Evolutionary conservation across 2,329 filamentous ascomycete genomes (phyloP), one percentile per base, ranked within the genome.

Genomic region (Coniosporium tulheliwenetii): DNA sequence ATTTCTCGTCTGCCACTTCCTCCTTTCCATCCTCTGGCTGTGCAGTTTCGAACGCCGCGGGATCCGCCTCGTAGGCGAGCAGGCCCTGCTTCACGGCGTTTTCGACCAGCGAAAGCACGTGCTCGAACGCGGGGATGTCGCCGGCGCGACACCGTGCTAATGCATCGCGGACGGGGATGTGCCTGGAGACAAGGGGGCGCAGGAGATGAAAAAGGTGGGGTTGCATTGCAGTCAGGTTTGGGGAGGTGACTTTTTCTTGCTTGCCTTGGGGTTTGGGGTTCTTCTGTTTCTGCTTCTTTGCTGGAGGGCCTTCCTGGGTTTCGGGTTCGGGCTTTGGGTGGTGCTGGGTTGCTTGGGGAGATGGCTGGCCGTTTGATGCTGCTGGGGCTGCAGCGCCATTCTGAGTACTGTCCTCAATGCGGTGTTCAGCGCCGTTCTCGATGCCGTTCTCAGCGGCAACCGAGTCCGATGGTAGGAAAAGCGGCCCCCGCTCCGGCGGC

Each of bases 181-280:
- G 83, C 45, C 70, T 73, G 2, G 78, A 69, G 30, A 98, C 78
- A 16, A 96, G 73, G 30, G 89, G 79, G 12, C 89, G 75, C 15
- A 96, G 72, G 19, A 98, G 73, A 57, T 93, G 83, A 67, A 98
- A 98, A 36, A 95, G 73, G 59, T 98, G 91, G 1, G 85, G 77
- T 59, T 96, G 87, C 70, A 95, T 84, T 30, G 78, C 78, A 9
- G 73, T 69, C 38, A 94, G 67, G 57, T 91, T 96, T 3, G 72
- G 68, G 16, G 71, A 70, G 3, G 55, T 58, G 64, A 74, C 52
- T 48, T 63, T 58, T 44, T 64, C 62, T 10, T 51, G 47, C 47
- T 66, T 67, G 50, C 53, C 48, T 26, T 26, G 19, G 19, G 64
- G 66, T 39, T 67, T 65, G 41, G 62, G 63, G 45, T 72, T 26